Percentiles rank a stretch among this genome's conserved stretches.
Evolutionary conservation across 2,329 filamentous ascomycete species (phyloP).

Genomic region (Dactylonectria macrodidyma): DNA sequence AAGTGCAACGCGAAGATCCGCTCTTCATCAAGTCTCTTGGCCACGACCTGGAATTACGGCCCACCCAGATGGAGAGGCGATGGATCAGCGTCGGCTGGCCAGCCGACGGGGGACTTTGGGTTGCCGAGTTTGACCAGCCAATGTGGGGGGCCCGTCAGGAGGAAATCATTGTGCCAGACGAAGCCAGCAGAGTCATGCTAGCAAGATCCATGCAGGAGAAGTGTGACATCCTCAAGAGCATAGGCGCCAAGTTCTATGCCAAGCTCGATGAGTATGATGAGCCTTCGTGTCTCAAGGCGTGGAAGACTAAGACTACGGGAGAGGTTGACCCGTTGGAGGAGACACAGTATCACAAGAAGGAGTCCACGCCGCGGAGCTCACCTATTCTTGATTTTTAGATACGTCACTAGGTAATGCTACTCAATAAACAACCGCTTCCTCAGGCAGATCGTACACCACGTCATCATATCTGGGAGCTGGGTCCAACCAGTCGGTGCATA

Average conservation of each 20-base stretch:
- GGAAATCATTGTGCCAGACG: background rate
- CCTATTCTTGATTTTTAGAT: background rate
- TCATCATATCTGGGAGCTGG: background rate
- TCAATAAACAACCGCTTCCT: background rate
- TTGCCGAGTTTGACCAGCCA: background rate
- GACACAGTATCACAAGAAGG: background rate
- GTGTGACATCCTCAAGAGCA: background rate
- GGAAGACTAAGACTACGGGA: background rate
- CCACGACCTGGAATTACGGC: background rate
- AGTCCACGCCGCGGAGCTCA: background rate
- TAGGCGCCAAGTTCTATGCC: background rate
- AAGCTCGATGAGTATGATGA: background rate
- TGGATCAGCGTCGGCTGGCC: background rate
- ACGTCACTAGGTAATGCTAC: background rate
- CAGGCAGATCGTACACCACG: background rate
- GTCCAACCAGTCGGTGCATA: background rate
- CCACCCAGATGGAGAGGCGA: background rate
- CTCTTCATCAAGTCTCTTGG: no score
- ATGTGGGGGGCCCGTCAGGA: background rate
- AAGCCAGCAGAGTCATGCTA: background rate
- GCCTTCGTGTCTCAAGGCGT: background rate
- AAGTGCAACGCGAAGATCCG: background rate
- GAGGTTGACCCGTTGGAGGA: background rate
- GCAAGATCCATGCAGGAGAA: conserved; percentile 1
- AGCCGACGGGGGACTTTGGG: background rate